phyloP scores from a whole-genome alignment of 495 filamentous ascomycete genomes.

The Margaritispora aquatica region DNA sequence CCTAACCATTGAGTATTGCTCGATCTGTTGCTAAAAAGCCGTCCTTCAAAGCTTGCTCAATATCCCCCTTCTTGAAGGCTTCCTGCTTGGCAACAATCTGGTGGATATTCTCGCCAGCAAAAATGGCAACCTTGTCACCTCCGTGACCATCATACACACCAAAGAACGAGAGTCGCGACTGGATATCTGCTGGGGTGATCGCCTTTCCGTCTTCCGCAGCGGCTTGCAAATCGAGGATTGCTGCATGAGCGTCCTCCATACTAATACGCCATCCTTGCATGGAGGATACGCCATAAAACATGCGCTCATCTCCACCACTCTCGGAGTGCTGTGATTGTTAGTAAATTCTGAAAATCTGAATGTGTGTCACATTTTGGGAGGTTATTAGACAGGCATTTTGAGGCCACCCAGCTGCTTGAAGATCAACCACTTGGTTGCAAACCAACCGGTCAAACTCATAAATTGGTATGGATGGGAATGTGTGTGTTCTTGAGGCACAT shows the following conservation, averaged over 20 bases:
- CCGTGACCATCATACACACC: slow-evolving; percentile 98
- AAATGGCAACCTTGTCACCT: slow-evolving; percentile 91
- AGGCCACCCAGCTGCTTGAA: neutral
- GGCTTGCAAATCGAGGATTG: slow-evolving; percentile 76
- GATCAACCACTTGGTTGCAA: too few species aligned
- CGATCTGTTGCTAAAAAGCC: slow-evolving; percentile 94
- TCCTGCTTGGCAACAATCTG: slow-evolving; percentile 92
- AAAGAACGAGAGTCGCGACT: slow-evolving; percentile 84
- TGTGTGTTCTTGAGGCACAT: neutral
- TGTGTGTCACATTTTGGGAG: neutral
- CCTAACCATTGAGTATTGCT: slow-evolving; percentile 86
- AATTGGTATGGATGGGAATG: neutral
- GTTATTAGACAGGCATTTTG: neutral
- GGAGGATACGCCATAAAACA: slow-evolving; percentile 88
- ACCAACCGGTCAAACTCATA: neutral
- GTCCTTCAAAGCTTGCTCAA: slow-evolving; percentile 95
- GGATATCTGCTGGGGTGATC: slow-evolving; percentile 51
- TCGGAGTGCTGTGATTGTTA: slow-evolving; percentile 61
- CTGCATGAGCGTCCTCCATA: slow-evolving; percentile 96
- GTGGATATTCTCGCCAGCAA: slow-evolving; percentile 88
- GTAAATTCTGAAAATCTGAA: neutral
- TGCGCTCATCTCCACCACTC: slow-evolving; percentile 85
- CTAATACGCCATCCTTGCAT: slow-evolving; percentile 99
- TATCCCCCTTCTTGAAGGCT: slow-evolving; percentile 81
- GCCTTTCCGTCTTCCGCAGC: slow-evolving; percentile 46